Evolutionary conservation across 768 basidiomycete genomes (phyloP).

Genomic region (Tricholoma saponaceum): DNA sequence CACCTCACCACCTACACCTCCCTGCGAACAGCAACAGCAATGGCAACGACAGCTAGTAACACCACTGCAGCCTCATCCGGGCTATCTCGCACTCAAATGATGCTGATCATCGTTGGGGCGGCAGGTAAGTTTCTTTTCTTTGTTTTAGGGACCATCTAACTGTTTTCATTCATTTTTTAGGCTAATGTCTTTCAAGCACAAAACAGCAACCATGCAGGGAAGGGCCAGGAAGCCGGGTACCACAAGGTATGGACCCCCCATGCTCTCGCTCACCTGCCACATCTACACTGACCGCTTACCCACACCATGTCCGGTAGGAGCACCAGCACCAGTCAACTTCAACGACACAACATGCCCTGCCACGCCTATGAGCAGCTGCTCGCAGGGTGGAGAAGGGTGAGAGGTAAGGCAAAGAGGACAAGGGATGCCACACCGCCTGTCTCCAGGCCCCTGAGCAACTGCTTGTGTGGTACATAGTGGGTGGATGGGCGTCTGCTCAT

Average conservation of each 20-base stretch:
- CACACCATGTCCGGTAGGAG: too few relatives aligned
- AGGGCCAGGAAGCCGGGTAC: too few relatives aligned
- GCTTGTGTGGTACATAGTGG: neutral
- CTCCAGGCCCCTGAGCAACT: neutral
- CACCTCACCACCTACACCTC: too few relatives aligned
- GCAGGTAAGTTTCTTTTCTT: neutral
- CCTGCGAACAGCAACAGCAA: neutral
- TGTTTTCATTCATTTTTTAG: too few relatives aligned
- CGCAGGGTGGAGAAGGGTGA: neutral
- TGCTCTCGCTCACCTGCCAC: too few relatives aligned
- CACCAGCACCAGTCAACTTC: too few relatives aligned
- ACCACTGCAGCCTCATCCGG: neutral
- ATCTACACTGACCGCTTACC: too few relatives aligned
- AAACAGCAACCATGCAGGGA: too few relatives aligned
- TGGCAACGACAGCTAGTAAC: neutral
- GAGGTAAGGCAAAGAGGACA: neutral
- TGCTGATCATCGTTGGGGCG: neutral
- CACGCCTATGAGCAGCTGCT: neutral
- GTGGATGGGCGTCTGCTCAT: neutral
- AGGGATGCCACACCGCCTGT: neutral
- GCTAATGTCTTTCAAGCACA: neutral
- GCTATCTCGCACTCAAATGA: neutral
- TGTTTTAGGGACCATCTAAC: neutral
- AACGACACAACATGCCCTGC: too few relatives aligned
- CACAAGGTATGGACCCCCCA: too few relatives aligned